phyloP scores from a whole-genome alignment of 805 yeast genomes.

The Yarrowia bubula region DNA sequence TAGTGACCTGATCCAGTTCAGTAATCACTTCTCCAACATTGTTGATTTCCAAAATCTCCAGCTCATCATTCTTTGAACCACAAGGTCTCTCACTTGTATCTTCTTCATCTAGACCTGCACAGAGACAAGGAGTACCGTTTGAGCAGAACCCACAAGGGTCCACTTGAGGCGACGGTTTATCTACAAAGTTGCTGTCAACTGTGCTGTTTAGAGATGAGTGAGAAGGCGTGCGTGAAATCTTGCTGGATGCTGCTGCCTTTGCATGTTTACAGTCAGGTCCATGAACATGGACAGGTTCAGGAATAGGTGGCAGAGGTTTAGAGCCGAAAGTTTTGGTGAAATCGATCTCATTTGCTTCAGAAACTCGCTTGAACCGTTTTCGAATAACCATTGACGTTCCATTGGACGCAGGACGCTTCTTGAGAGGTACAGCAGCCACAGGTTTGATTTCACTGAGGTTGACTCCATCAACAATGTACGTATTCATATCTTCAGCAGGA shows the following conservation, averaged over 20 bases:
- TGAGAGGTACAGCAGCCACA: conserved; percentile 62
- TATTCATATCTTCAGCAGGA: conserved; percentile 13
- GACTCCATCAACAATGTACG: not conserved
- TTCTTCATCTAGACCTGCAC: conserved; percentile 49
- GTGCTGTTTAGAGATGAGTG: conserved; percentile 1
- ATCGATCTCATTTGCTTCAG: conserved; percentile 26
- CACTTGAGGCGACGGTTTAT: conserved; percentile 31
- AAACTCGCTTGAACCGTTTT: conserved; percentile 30
- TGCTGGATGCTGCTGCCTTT: not conserved
- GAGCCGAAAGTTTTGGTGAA: conserved; percentile 23
- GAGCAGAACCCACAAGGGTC: conserved; percentile 91
- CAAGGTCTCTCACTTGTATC: not conserved
- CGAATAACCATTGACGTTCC: conserved; percentile 8
- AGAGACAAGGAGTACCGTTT: conserved; percentile 83
- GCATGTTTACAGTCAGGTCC: conserved; percentile 20
- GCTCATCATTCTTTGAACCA: not conserved
- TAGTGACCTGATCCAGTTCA: not conserved
- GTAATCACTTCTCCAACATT: not conserved
- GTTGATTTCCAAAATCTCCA: not conserved
- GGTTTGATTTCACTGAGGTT: conserved; percentile 52
- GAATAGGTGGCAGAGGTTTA: conserved; percentile 1
- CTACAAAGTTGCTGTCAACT: conserved; percentile 15
- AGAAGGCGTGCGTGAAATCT: conserved; percentile 7
- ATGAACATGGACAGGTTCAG: conserved; percentile 8
- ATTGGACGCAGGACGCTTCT: conserved; percentile 32